Base-by-base conservation (phyloP, 441 rosid species). In the Eruca vesicaria region DNA sequence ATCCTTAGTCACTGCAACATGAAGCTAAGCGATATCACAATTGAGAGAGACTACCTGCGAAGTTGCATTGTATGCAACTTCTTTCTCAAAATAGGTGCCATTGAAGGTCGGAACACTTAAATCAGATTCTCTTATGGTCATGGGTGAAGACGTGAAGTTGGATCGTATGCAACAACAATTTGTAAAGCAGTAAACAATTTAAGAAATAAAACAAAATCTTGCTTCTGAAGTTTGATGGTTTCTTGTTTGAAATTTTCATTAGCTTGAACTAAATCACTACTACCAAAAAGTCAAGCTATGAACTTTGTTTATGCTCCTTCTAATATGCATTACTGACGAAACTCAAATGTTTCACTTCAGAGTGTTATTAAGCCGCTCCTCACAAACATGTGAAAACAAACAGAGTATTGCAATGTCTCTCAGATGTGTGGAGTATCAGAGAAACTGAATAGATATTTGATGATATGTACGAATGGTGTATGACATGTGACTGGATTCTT, bases 51-150 rank as follows among this genome's bases (percentile, higher is more conserved):
- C 15, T 86, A 86, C 95, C 96, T 29, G 92, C 69, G 79, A 94
- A 94, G 80, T 91, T 94, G 96, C 92, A 85, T 28, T 28, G 31
- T 28, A 28, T 28, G 31, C 31, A 28, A 28, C 6, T 3, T 3
- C 31, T 28, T 28, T 28, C 5, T 28, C 31, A 28, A 28, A 28
- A 28, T 28, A 28, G 31, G 31, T 28, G 31, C 31, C 31, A 28
- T 84, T 91, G 79, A 91, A 94, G 31, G 96, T 91, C 23, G 98
- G 89, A 67, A 97, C 96, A 20, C 93, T 91, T 79, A 91, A 94
- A 84, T 91, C 89, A 52, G 96, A 90, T 28, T 28, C 71, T 91
- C 96, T 86, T 94, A 91, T 94, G 76, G 89, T 86, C 96, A 91
- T 94, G 76, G 89, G 96, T 15, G 96, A 94, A 72, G 93, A 61